A percentile compares a stretch with the other conserved stretches of the same genome.
Evolutionary conservation across 768 basidiomycete species (phyloP).

Genomic region (Goffeauzyma gilvescens): DNA sequence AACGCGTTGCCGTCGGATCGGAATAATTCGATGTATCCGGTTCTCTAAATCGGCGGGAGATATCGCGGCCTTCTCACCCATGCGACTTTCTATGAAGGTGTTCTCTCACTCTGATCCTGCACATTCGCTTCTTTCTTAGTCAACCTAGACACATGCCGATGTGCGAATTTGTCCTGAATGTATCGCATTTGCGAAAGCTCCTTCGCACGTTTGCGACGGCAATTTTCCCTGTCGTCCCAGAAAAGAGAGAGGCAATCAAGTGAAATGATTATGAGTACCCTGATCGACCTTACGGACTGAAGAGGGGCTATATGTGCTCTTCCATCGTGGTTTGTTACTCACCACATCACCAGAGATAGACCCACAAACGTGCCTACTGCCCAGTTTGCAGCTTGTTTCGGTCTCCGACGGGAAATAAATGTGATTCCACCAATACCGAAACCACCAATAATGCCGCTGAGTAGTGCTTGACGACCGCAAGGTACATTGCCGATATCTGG

Average conservation of each 20-base stretch:
- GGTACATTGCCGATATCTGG: slow-evolving; percentile 26
- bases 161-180: slow-evolving; percentile 27
- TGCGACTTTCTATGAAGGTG: not conserved
- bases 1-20: too few relatives aligned
- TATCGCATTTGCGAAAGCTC: slow-evolving; percentile 23
- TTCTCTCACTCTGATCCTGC: slow-evolving; percentile 1
- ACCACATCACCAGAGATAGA: slow-evolving; percentile 24
- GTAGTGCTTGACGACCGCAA: slow-evolving; percentile 23
- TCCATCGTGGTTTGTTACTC: slow-evolving; percentile 6
- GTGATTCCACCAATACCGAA: slow-evolving; percentile 23
- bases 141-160: slow-evolving; percentile 29
- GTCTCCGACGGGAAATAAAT: slow-evolving; percentile 4
- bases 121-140: slow-evolving; percentile 16
- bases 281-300: not conserved
- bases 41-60: too few relatives aligned
- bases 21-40: too few relatives aligned
- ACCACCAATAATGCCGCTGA: slow-evolving; percentile 28
- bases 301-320: not conserved
- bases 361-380: slow-evolving; percentile 24
- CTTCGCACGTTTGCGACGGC: slow-evolving; percentile 22
- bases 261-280: too few relatives aligned
- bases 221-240: slow-evolving; percentile 19
- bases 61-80: too few relatives aligned
- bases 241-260: too few relatives aligned
- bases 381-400: slow-evolving; percentile 17